A percentile compares a stretch with the other conserved stretches of the same genome.
phyloP scores from a whole-genome alignment of 2,329 filamentous ascomycete genomes.

The Apiospora aurea region DNA sequence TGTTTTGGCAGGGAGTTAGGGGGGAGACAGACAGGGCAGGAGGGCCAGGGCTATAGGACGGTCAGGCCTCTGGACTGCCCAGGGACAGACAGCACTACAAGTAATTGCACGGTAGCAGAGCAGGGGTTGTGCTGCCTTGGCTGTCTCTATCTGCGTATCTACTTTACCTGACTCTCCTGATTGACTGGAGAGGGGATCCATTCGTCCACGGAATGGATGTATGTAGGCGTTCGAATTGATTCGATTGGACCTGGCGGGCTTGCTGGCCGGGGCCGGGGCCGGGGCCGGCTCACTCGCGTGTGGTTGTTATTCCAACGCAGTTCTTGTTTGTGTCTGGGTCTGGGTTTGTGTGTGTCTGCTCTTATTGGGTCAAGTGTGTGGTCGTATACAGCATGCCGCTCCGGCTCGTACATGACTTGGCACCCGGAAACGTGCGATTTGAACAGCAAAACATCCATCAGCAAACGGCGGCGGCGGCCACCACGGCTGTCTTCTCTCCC shows the following conservation, averaged over 20 bases:
- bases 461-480: not conserved
- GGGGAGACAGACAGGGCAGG: not conserved
- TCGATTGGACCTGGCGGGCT: not conserved
- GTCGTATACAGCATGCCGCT: conserved; percentile 6
- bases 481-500: not conserved
- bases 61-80: conserved; percentile 5
- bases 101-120: not conserved
- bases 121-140: not conserved
- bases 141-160: conserved; percentile 1
- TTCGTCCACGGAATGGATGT: not conserved
- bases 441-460: not conserved
- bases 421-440: conserved; percentile 5
- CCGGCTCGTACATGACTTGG: conserved; percentile 14
- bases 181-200: not conserved
- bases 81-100: not conserved
- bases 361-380: not conserved
- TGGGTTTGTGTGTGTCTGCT: not conserved
- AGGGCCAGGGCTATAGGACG: not conserved
- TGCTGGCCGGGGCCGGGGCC: not conserved
- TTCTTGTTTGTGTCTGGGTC: not conserved
- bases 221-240: not conserved
- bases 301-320: not conserved
- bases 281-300: not conserved
- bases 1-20: conserved; percentile 1
- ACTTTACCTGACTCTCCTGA: not conserved